Base-by-base conservation (phyloP, 1,139 yeast genomes). In the Sugiyamaella japonica region DNA sequence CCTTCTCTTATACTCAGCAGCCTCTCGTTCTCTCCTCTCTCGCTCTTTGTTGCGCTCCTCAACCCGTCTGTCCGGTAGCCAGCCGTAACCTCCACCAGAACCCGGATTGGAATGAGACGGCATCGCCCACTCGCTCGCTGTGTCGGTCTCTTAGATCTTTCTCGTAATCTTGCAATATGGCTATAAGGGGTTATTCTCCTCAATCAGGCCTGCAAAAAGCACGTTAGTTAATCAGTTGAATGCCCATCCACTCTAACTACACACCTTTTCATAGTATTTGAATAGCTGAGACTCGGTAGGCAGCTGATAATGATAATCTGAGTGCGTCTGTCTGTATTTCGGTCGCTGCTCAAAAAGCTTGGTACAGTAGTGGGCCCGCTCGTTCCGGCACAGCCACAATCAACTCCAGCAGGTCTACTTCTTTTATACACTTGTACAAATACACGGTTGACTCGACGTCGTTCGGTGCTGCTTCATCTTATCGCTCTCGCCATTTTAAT, bases 1-100 rank as follows among this genome's bases (percentile, higher is more conserved):
- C 16, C 68, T 57, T 29, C 69, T 61, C 52, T 67, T 67, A 53
- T 67, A 67, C 48, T 67, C 69, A 1, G 68, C 68, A 2, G 69
- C 67, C 49, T 65, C 69, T n/a, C 66, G 58, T 34, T 66, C 70
- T 12, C 69, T 57, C 41, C 69, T 54, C 31, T 66, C 67, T 23
- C 69, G 64, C 32, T 49, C 52, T 51, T 62, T 59, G 50, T 64
- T 62, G 32, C 70, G 61, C 38, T 66, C 69, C 44, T 64, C 68
- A 17, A 60, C 37, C 25, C 66, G 61, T 38, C 65, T 50, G 41
- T 53, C 56, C 23, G 55, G 43, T n/a, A 36, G 53, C 56, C 56
- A 53, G 43, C 56, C 50, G 40, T 53, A 48, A 44, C 56, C 37
- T 32, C 51, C 44, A 25, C 44, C 40, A 9, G 48, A 46, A 36